phyloP scores from a whole-genome alignment of 2,329 filamentous ascomycete genomes.

The Scopulariopsis brevicaulis region DNA sequence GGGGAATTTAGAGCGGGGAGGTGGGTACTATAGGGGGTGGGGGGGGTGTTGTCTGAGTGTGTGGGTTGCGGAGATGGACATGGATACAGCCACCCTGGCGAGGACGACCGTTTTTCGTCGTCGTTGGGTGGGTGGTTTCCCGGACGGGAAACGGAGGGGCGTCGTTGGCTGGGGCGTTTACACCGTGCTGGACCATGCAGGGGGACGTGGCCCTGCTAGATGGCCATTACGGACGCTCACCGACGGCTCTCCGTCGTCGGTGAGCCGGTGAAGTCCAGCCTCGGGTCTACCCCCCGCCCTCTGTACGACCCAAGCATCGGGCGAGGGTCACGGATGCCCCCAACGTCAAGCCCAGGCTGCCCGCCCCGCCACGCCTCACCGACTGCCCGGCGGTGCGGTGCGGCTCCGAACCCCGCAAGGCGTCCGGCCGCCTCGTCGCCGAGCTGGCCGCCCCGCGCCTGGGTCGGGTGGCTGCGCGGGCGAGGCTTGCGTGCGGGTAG shows the following conservation, averaged over 20 bases:
- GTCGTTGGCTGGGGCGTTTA: background rate
- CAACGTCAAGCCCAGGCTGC: background rate
- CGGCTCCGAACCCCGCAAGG: too few relatives aligned
- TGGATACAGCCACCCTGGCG: background rate
- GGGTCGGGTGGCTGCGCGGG: too few relatives aligned
- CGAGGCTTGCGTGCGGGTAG: background rate
- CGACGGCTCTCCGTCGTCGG: background rate
- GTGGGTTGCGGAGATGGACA: too few relatives aligned
- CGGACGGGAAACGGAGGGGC: background rate
- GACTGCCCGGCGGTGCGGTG: background rate
- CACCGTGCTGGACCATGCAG: background rate
- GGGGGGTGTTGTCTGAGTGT: background rate
- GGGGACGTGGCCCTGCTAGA: background rate
- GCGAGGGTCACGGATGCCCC: too few relatives aligned
- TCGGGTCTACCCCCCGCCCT: background rate
- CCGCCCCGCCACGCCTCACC: background rate
- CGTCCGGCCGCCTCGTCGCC: background rate
- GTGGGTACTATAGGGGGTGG: background rate
- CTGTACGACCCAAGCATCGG: too few relatives aligned
- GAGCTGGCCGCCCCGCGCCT: too few relatives aligned
- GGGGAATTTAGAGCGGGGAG: background rate
- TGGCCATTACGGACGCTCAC: background rate
- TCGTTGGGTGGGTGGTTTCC: background rate
- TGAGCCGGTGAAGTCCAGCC: background rate
- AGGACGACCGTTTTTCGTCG: background rate